A percentile compares a stretch with the other conserved stretches of the same genome.
Evolutionary conservation across 768 basidiomycete species (phyloP).

Genomic region (Tulasnella sp.): DNA sequence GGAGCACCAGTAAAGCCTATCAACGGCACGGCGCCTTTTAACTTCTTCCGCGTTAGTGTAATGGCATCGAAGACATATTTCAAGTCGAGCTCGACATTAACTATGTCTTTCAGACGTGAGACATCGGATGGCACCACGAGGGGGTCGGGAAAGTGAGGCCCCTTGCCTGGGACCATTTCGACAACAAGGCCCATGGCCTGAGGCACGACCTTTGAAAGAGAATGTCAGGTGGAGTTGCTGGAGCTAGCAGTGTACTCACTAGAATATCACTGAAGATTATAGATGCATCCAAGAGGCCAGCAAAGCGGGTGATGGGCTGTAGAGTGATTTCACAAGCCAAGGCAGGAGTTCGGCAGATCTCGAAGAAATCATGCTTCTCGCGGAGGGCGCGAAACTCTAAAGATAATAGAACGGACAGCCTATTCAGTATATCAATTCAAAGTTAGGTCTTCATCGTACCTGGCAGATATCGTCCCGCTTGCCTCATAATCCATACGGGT

Average conservation of each 20-base stretch:
- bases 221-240: too few relatives aligned
- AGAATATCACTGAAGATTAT: slow-evolving; percentile 99
- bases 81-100: slow-evolving; percentile 72
- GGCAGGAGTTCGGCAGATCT: slow-evolving; percentile 83
- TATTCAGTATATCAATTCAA: neutral
- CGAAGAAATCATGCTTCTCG: slow-evolving; percentile 83
- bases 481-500: slow-evolving; percentile 98
- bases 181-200: slow-evolving; percentile 97
- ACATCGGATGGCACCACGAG: slow-evolving; percentile 68
- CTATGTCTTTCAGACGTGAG: slow-evolving; percentile 42
- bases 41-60: slow-evolving; percentile 63
- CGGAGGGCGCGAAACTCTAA: slow-evolving; percentile 88
- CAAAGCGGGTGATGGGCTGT: slow-evolving; percentile 84
- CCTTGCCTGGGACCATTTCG: slow-evolving; percentile 74
- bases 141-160: slow-evolving; percentile 77
- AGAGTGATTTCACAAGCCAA: slow-evolving; percentile 83
- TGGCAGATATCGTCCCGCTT: slow-evolving; percentile 91
- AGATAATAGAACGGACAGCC: neutral
- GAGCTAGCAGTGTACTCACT: neutral
- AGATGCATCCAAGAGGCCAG: slow-evolving; percentile 80
- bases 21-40: slow-evolving; percentile 83
- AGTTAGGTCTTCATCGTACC: slow-evolving; percentile 38
- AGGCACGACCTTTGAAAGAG: slow-evolving; percentile 55
- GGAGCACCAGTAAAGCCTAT: slow-evolving; percentile 97
- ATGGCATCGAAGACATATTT: slow-evolving; percentile 91